Evolutionary conservation across 106 monocot species (phyloP).

Genomic region (Dioscorea alata): DNA sequence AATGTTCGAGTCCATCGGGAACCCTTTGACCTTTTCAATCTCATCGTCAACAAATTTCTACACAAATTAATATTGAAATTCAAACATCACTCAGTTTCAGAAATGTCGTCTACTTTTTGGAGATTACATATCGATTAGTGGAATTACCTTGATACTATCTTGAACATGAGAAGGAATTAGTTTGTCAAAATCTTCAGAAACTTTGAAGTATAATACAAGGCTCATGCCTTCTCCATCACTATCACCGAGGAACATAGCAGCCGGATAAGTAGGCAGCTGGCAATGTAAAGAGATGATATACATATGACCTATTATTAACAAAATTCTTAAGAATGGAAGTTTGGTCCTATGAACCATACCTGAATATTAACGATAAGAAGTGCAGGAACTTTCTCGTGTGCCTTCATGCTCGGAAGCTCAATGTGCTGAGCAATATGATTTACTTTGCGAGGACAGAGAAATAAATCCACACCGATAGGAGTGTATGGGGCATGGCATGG

Average conservation of each 20-base stretch:
- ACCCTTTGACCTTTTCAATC: constrained; percentile 80
- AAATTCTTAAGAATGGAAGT: no score
- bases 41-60: constrained; percentile 88
- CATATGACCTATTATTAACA: not conserved
- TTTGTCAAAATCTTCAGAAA: constrained; percentile 72
- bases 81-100: no score
- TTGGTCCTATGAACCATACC: constrained; percentile 23
- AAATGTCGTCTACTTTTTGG: no score
- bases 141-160: constrained; percentile 60
- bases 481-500: constrained; percentile 42
- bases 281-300: not conserved
- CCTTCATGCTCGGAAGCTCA: constrained; percentile 68
- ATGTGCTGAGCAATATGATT: constrained; percentile 76
- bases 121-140: no score
- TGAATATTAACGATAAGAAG: constrained; percentile 92
- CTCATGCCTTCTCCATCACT: constrained; percentile 89
- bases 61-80: constrained; percentile 2
- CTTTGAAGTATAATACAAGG: constrained; percentile 80
- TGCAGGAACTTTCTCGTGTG: constrained; percentile 73
- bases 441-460: constrained; percentile 52
- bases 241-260: constrained; percentile 82
- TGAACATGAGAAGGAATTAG: constrained; percentile 63
- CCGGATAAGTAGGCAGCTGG: constrained; percentile 90
- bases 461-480: constrained; percentile 76
- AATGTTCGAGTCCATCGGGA: constrained; percentile 60